Percentiles rank a stretch among this genome's conserved stretches.
Evolutionary conservation across 163 green algal genomes (phyloP).

Genomic region (Chlamydomonas reinhardtii): DNA sequence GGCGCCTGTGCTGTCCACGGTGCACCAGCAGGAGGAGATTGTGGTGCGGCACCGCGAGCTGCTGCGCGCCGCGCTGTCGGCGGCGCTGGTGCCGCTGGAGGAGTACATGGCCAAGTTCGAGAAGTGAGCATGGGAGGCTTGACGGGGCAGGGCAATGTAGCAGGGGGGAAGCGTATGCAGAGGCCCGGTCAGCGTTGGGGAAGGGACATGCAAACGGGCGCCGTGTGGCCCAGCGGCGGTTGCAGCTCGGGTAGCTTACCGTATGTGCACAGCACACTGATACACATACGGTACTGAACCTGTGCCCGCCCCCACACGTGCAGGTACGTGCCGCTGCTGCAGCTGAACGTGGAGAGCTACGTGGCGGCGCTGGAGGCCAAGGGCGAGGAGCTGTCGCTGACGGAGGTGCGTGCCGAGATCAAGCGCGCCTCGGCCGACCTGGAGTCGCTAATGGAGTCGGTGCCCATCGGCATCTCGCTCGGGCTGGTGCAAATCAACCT

Average conservation of each 20-base stretch:
- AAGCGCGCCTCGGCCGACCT: slow-evolving; percentile 68
- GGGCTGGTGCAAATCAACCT: slow-evolving; percentile 72
- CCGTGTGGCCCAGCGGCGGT: too few relatives aligned
- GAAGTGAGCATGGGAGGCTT: slow-evolving; percentile 20
- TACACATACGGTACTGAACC: too few relatives aligned
- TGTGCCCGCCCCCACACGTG: too few relatives aligned
- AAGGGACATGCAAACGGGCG: too few relatives aligned
- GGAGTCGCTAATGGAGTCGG: slow-evolving; percentile 60
- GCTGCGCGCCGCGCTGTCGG: slow-evolving; percentile 54
- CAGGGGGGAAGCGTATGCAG: neutral
- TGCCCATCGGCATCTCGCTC: slow-evolving; percentile 69
- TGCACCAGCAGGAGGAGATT: slow-evolving; percentile 73
- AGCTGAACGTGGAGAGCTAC: slow-evolving; percentile 72
- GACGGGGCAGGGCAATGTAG: too few relatives aligned
- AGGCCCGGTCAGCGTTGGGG: too few relatives aligned
- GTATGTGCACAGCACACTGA: too few relatives aligned
- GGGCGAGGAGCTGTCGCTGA: slow-evolving; percentile 73
- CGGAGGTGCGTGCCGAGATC: slow-evolving; percentile 66
- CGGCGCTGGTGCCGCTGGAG: slow-evolving; percentile 53
- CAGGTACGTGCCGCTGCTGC: slow-evolving; percentile 69
- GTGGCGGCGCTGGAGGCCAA: slow-evolving; percentile 68
- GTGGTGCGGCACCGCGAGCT: slow-evolving; percentile 49
- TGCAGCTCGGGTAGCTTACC: too few relatives aligned
- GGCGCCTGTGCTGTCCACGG: slow-evolving; percentile 67
- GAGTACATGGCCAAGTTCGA: slow-evolving; percentile 65